Evolutionary conservation across 306 rosid species (phyloP).

Genomic region (Acacia confusa): DNA sequence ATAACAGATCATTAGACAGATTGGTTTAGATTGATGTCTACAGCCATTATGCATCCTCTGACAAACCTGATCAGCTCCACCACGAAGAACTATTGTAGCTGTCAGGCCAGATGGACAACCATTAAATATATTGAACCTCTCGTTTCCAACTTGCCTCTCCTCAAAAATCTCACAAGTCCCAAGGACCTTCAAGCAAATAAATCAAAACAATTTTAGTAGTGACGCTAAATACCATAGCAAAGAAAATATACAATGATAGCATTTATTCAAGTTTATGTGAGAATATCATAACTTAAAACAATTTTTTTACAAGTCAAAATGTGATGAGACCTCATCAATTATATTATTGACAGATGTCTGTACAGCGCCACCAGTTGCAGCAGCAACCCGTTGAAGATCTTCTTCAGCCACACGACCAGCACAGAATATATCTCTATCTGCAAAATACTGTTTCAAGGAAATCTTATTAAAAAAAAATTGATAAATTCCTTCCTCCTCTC

Average conservation of each 20-base stretch:
- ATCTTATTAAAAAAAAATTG: constrained; percentile 12
- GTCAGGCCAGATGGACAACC: constrained; percentile 97
- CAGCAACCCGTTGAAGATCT: constrained; percentile 89
- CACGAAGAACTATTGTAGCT: constrained; percentile 97
- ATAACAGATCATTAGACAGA: constrained; percentile 5
- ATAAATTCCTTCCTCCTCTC: not conserved
- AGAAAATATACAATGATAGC: not conserved
- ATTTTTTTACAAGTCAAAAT: not conserved
- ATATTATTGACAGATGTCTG: constrained; percentile 93
- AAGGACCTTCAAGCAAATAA: constrained; percentile 65
- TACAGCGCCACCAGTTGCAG: constrained; percentile 96
- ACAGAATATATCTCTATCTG: constrained; percentile 96
- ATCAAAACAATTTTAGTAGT: constrained; percentile 26
- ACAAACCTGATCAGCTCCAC: constrained; percentile 97
- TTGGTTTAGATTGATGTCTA: not conserved
- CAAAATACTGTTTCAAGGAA: constrained; percentile 78
- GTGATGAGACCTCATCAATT: constrained; percentile 71
- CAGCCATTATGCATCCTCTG: constrained; percentile 1
- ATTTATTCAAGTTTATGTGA: not conserved
- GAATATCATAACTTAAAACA: not conserved
- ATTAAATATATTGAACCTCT: constrained; percentile 89
- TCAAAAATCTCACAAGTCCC: constrained; percentile 93
- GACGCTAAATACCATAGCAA: constrained; percentile 1
- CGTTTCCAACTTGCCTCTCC: constrained; percentile 98
- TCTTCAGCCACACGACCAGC: constrained; percentile 99